Evolutionary conservation across 345 rosid genomes (phyloP), one percentile per base, ranked within the genome.

Genomic region (Camelina neglecta): DNA sequence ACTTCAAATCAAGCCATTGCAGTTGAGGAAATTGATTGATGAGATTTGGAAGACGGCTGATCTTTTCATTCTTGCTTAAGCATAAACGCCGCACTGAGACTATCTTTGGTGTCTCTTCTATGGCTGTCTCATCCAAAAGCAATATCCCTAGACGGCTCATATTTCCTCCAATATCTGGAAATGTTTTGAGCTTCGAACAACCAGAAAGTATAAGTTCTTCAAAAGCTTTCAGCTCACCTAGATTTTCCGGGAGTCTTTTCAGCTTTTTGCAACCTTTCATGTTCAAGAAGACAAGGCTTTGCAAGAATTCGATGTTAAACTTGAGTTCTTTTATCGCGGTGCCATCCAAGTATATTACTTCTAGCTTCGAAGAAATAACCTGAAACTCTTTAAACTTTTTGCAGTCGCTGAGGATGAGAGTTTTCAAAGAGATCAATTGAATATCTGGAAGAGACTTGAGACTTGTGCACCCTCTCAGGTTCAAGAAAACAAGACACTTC

Each of bases 341-440:
- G 10, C 67, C 84, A 45, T 42, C 65, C 31, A 77, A 50, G 39
- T 42, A 7, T n/a, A 80, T 4, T 6, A 35, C 15, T 31, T 68
- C 15, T n/a, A 83, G 47, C 16, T 65, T 65, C 0, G 55, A 5
- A 2, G 74, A 61, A 7, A 79, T 72, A 7, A 57, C 60, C 2
- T 69, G 62, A 45, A 82, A 71, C 1, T 0, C 10, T 31, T 24
- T 54, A 24, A 78, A 31, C 0, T 26, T 60, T 39, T 31, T 39
- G 67, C 87, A 84, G 2, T 35, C 44, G 3, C n/a, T 80, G 8
- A 51, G 75, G 51, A 49, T 65, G 57, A 63, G 69, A 60, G 39
- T 49, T 42, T 54, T 39, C 47, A 67, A 15, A 47, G 47, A 76
- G 6, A n/a, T 21, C 51, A 63, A 16, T 0, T 4, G 1, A 3